phyloP scores from a whole-genome alignment of 2,329 filamentous ascomycete species.

The Sarocladium strictum region DNA sequence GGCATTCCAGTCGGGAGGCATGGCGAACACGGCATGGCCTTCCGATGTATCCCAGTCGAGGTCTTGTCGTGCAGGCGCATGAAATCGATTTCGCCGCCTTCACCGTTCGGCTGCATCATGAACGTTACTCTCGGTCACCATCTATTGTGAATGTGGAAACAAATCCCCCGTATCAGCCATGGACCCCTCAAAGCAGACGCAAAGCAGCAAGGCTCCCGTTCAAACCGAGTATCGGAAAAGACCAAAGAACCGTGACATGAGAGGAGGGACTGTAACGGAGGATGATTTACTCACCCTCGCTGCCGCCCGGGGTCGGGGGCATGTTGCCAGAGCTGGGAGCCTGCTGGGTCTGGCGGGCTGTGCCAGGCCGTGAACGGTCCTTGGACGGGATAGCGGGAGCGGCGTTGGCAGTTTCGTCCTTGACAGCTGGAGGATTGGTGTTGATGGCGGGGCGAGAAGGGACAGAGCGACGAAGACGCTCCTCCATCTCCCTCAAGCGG shows the following conservation, averaged over 20 bases:
- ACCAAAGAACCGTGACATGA: neutral
- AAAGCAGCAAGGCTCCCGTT: slow-evolving; percentile 6
- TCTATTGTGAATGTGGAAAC: slow-evolving; percentile 11
- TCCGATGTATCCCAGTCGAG: too few species aligned
- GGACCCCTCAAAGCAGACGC: neutral
- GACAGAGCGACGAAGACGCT: slow-evolving; percentile 51
- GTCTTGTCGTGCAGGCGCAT: too few species aligned
- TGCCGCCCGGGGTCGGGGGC: slow-evolving; percentile 54
- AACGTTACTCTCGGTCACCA: slow-evolving; percentile 14
- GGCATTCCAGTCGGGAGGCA: too few species aligned
- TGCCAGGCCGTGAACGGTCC: slow-evolving; percentile 47
- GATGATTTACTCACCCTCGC: slow-evolving; percentile 55
- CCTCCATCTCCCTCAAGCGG: slow-evolving; percentile 78
- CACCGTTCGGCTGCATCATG: slow-evolving; percentile 1
- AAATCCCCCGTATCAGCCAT: slow-evolving; percentile 8
- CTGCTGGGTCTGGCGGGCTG: slow-evolving; percentile 43
- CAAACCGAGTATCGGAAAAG: neutral
- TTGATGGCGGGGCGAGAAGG: slow-evolving; percentile 12
- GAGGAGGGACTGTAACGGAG: neutral
- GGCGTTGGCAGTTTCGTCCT: slow-evolving; percentile 16
- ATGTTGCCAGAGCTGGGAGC: slow-evolving; percentile 50
- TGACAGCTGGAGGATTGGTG: slow-evolving; percentile 19
- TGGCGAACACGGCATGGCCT: neutral
- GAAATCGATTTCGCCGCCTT: too few species aligned
- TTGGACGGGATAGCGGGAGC: slow-evolving; percentile 23